Percentiles rank a stretch among this genome's conserved stretches.
phyloP scores from a whole-genome alignment of 1,139 yeast species.

The Blastobotrys apis region DNA sequence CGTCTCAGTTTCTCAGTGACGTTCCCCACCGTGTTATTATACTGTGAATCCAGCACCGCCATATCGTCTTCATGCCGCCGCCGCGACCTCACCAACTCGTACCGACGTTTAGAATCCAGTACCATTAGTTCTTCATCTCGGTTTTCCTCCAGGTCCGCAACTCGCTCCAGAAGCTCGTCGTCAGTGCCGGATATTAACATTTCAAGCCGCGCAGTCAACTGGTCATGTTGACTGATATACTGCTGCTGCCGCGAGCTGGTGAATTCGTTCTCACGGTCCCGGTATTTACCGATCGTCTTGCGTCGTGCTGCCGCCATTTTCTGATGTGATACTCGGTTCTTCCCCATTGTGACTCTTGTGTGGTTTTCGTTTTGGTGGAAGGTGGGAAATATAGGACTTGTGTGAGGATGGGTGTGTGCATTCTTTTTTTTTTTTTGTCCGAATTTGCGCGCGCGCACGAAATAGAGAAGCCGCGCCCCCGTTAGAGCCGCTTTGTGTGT shows the following conservation, averaged over 20 bases:
- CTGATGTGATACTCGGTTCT: not conserved
- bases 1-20: conserved; percentile 79
- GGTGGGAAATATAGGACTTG: no score
- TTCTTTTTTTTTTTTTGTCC: no score
- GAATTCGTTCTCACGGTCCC: conserved; percentile 11
- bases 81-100: conserved; percentile 70
- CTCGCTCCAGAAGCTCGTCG: conserved; percentile 49
- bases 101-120: conserved; percentile 74
- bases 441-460: no score
- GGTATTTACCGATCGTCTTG: not conserved
- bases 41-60: conserved; percentile 66
- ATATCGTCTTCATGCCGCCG: conserved; percentile 73
- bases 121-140: conserved; percentile 79
- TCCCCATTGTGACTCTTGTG: no score
- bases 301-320: not conserved
- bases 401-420: no score
- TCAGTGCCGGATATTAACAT: conserved; percentile 76
- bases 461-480: no score
- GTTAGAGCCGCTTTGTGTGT: no score
- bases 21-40: conserved; percentile 67
- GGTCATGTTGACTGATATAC: conserved; percentile 16
- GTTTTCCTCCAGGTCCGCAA: conserved; percentile 64
- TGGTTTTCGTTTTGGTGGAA: not conserved
- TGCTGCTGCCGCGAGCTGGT: conserved; percentile 15
- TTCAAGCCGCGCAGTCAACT: conserved; percentile 17